A percentile compares a stretch with the other conserved stretches of the same genome.
Conservation (phyloP, 177 flowering plant species). For the Telopea speciosissima region DNA sequence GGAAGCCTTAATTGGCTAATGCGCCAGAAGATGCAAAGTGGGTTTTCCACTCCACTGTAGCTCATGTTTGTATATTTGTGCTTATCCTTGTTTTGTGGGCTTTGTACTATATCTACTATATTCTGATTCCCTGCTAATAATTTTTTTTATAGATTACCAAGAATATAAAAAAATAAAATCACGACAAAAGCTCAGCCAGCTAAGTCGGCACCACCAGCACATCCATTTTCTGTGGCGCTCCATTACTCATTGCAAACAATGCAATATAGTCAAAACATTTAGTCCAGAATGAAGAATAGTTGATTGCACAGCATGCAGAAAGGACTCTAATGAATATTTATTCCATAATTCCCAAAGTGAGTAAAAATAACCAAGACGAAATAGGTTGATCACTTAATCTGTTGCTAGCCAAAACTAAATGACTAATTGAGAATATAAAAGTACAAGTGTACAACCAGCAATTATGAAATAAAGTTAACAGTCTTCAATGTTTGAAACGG, state of each 20-base stretch:
- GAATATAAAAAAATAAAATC: background rate
- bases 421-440: background rate
- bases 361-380: background rate
- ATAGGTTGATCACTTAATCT: no score
- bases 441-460: background rate
- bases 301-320: background rate
- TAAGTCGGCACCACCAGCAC: background rate
- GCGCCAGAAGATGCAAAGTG: no score
- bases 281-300: background rate
- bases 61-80: no score
- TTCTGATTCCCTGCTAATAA: no score
- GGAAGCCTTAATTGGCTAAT: no score
- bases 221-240: background rate
- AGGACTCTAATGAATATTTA: background rate
- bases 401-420: background rate
- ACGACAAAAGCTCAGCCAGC: background rate
- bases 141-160: background rate
- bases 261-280: background rate
- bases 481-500: background rate
- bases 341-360: background rate
- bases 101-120: no score
- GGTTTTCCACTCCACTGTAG: no score
- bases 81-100: no score
- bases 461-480: background rate
- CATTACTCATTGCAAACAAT: background rate